These are phyloP conservation scores for Craspedostauros australis DNA, from an alignment of 108 stramenopile genomes.

Conservation along the genomic window DNA sequence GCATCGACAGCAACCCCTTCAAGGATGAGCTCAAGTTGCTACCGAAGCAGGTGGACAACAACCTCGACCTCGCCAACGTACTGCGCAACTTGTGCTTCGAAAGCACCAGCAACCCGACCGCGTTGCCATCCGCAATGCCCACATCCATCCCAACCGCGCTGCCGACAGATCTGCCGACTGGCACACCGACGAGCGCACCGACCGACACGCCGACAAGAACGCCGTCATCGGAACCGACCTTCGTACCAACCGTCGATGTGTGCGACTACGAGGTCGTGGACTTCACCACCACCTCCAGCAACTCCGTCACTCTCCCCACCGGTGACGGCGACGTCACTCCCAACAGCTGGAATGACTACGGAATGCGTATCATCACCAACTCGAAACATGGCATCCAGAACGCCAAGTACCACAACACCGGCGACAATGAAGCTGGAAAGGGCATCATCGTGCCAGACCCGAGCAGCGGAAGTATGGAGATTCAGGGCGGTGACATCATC, in stretches of 20 bases:
- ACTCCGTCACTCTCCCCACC: background rate
- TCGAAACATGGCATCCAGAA: background rate
- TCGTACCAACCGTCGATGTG: background rate
- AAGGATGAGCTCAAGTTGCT: background rate
- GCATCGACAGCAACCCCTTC: conserved; percentile 13
- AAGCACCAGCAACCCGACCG: conserved; percentile 7
- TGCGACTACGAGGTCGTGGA: conserved; percentile 6
- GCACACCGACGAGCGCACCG: too few relatives aligned
- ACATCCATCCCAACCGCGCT: background rate
- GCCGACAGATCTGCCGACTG: background rate
- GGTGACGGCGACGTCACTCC: background rate
- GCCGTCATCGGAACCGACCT: conserved; percentile 5
- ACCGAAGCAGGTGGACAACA: conserved; percentile 1
- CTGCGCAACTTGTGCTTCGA: too few relatives aligned
- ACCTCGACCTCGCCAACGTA: conserved; percentile 4
- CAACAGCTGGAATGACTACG: background rate
- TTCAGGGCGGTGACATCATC: background rate
- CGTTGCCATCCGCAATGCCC: background rate
- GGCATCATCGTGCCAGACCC: background rate
- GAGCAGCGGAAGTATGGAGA: background rate
- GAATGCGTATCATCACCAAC: background rate
- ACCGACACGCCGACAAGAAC: background rate
- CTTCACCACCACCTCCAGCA: background rate
- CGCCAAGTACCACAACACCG: background rate
- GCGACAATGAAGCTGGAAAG: background rate